Base-by-base conservation (phyloP, 2,329 filamentous ascomycete genomes). In the Ilyonectria robusta region DNA sequence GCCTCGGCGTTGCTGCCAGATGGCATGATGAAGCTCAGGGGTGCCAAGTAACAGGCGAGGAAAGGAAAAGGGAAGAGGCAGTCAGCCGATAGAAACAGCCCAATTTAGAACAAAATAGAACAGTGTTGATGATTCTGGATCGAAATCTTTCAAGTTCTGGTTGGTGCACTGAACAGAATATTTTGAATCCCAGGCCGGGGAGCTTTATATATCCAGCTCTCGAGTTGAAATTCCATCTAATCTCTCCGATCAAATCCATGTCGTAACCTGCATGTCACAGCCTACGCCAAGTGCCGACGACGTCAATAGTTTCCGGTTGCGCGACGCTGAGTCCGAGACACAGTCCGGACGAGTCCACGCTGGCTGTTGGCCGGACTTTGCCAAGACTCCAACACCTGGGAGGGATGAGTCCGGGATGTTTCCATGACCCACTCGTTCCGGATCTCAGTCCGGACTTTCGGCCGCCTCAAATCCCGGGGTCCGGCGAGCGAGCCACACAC, bases 311-410 rank as follows among this genome's bases (percentile, higher is more conserved):
- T n/a, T 13, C 53, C 21, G 33, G 10, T 11, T 23, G 44, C 26
- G n/a, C n/a, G 13, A 2, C 29, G 21, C 40, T 51, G 60, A 62
- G 60, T 62, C 60, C 60, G 60, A 57, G 5, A 3, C 29, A 26
- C 33, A 62, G 58, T 60, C 48, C 59, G 53, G 44, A 48, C 31
- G 8, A 33, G 31, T 33, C 31, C 8, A 33, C 31, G 31, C 3
- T 33, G 31, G 21, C 33, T n/a, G 31, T 37, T 5, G 19, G 19
- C 31, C 33, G 58, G 58, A 60, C 58, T 53, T 60, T 60, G 58
- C 58, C 58, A 60, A 60, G 48, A 44, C 23, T 23, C 11, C 42
- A 3, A n/a, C 19, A 1, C 11, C 19, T 33, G 40, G n/a, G 17
- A 8, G 40, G n/a, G 17, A 8, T 13, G 19, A 46, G 31, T 19